phyloP scores from a whole-genome alignment of 768 basidiomycete species.

The Chalciporus pseudorubinellus region DNA sequence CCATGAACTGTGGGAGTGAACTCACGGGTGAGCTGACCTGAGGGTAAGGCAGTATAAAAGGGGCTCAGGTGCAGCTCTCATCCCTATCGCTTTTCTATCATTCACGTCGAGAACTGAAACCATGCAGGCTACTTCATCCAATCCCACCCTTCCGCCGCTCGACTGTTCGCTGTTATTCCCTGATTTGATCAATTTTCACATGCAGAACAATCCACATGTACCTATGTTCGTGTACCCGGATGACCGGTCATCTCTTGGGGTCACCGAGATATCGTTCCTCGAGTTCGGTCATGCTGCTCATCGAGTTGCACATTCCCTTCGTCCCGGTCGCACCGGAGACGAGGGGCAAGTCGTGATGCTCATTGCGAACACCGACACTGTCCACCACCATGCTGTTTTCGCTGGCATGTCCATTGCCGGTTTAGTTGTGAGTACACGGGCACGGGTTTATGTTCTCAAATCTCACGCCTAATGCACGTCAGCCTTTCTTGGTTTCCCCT shows the following conservation, averaged over 20 bases:
- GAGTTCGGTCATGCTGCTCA: slow-evolving; percentile 32
- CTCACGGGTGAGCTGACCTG: too few species aligned
- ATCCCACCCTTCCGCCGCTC: slow-evolving; percentile 14
- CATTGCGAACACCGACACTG: slow-evolving; percentile 30
- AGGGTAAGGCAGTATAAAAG: too few species aligned
- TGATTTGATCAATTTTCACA: slow-evolving; percentile 25
- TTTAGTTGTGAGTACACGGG: slow-evolving; percentile 23
- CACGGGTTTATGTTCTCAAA: too few species aligned
- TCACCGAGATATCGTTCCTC: slow-evolving; percentile 16
- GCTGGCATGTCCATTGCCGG: slow-evolving; percentile 30
- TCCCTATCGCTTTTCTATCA: too few species aligned
- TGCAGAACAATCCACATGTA: slow-evolving; percentile 14
- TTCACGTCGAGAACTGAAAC: too few species aligned
- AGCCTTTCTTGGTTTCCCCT: slow-evolving; percentile 36
- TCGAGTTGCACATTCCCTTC: slow-evolving; percentile 29
- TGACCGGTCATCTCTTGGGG: slow-evolving; percentile 4
- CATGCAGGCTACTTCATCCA: too few species aligned
- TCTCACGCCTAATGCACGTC: neutral
- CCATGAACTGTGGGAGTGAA: too few species aligned
- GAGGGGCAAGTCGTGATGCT: slow-evolving; percentile 30
- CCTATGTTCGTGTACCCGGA: slow-evolving; percentile 16
- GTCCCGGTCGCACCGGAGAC: slow-evolving; percentile 12
- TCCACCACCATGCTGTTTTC: slow-evolving; percentile 29
- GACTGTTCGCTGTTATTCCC: slow-evolving; percentile 19
- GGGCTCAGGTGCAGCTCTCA: too few species aligned